Base-by-base conservation (phyloP, 2,329 filamentous ascomycete species). In the Penicillium occitanis region DNA sequence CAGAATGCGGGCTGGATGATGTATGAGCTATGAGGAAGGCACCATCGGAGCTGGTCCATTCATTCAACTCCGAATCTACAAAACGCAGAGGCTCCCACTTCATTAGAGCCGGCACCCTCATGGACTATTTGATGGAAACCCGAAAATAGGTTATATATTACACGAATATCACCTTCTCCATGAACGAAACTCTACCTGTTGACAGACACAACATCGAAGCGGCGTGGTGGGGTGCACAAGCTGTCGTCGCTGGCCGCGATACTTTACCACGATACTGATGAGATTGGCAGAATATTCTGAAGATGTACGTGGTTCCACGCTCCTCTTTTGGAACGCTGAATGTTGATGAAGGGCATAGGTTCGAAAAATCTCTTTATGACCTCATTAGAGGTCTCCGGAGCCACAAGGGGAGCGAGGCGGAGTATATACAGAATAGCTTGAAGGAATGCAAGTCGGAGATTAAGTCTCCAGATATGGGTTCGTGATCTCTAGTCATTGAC, bases 361-460 rank as follows among this genome's bases (percentile, higher is more conserved):
- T 99, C 82, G 95, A 99, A 80, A 99, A 99, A 82, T 97, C 95
- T 50, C 87, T 99, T 22, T 97, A 97, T 81, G 94, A 98, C 87
- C 93, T 99, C 84, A 99, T 99, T 74, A 88, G 93, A 80, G 95
- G 95, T 74, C 84, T 99, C 76, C 90, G 95, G 71, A 95, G 94
- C 77, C 93, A 98, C 83, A 97, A 97, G 80, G 94, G 94, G 73
- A 91, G 90, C 75, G 95, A 99, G 82, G 91, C 90, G 78, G 92
- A 96, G 76, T 99, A 98, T 79, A 96, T 99, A 67, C 91, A 96
- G 76, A 90, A 92, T 78, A 93, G 90, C 75, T 82, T 98, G 76
- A 93, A 93, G 83, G 95, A 99, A 91, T 99, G 95, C 80, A 92
- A 93, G 73, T 85, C 89, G 75, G 95, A 99, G 80, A 92, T 98